These are phyloP conservation scores for Helminthosporium solani DNA, from an alignment of 2,329 filamentous ascomycete species.

Conservation along the genomic window DNA sequence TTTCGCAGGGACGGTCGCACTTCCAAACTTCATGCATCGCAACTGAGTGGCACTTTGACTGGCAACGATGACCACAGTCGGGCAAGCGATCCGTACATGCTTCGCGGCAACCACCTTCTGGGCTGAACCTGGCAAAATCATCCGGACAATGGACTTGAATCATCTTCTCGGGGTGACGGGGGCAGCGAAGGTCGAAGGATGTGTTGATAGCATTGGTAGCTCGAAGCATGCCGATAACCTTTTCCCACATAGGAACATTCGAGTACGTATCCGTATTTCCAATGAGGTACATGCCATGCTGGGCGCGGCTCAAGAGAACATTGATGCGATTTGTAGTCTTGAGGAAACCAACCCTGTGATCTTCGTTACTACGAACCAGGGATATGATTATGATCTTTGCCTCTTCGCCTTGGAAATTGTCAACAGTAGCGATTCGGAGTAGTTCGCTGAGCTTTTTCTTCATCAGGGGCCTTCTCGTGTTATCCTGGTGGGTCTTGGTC, in stretches of 20 bases:
- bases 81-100: conserved; percentile 22
- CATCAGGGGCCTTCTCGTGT: conserved; percentile 18
- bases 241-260: conserved; percentile 62
- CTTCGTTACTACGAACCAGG: conserved; percentile 67
- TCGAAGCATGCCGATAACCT: conserved; percentile 57
- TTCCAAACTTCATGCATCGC: conserved; percentile 28
- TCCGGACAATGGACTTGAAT: conserved; percentile 29
- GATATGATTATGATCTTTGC: conserved; percentile 70
- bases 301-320: conserved; percentile 65
- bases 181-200: conserved; percentile 26
- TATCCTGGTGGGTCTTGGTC: not conserved
- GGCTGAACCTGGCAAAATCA: conserved; percentile 28
- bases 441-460: conserved; percentile 25
- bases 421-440: conserved; percentile 60
- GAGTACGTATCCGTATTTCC: conserved; percentile 63
- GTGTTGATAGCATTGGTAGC: conserved; percentile 16
- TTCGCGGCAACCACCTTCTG: conserved; percentile 34
- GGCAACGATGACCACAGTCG: conserved; percentile 34
- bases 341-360: conserved; percentile 64
- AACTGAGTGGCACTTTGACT: conserved; percentile 33
- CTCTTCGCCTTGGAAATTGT: conserved; percentile 79
- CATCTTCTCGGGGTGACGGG: conserved; percentile 25
- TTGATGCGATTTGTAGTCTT: conserved; percentile 67
- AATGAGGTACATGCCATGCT: conserved; percentile 71
- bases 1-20: conserved; percentile 29